Base-by-base conservation (phyloP, 805 yeast species). In the Candida incommunis region DNA sequence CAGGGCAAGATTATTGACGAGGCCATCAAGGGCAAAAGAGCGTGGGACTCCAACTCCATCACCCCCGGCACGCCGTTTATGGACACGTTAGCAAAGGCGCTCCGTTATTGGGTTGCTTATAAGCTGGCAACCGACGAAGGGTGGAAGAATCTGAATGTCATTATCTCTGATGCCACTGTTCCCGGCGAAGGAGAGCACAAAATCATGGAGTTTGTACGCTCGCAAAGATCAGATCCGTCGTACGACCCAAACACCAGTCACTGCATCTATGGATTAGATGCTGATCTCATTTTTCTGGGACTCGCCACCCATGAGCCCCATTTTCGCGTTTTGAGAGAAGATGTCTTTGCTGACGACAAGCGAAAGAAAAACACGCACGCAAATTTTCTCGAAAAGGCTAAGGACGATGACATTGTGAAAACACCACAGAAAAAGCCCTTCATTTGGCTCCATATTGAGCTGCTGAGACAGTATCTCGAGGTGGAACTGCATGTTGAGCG, bases 131-230 rank as follows among this genome's bases (percentile, higher is more conserved):
- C 82, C 43, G 97, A 90, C 59, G 67, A 88, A 11, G 75, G 78
- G 45, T 90, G 97, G 97, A 81, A 82, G 51, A 72, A 75, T 44
- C 70, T 85, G 44, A 74, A 82, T 45, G 72, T 90, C 48, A 70
- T 90, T 24, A 71, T 90, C 49, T 81, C 92, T 45, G 97, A 96
- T 29, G 96, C 86, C 56, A 95, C 88, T 62, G 96, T 85, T 18
- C 97, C 97, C 2, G 97, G 97, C 54, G 97, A 90, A 69, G 97
- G 97, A 65, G 97, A 90, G 66, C 97, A 90, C 66, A 90, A 90
- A 59, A 87, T 90, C 53, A 90, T 88, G 96, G 85, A 85, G 55
- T 86, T 76, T 55, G 86, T 90, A 51, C 78, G 96, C 65, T 67
- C 75, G 40, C 72, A 78, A 64, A 82, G 83, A 60, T 74, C 88